These are phyloP conservation scores for Camptophora hylomeconis DNA, from an alignment of 2,329 filamentous ascomycete genomes.

Conservation along the genomic window DNA sequence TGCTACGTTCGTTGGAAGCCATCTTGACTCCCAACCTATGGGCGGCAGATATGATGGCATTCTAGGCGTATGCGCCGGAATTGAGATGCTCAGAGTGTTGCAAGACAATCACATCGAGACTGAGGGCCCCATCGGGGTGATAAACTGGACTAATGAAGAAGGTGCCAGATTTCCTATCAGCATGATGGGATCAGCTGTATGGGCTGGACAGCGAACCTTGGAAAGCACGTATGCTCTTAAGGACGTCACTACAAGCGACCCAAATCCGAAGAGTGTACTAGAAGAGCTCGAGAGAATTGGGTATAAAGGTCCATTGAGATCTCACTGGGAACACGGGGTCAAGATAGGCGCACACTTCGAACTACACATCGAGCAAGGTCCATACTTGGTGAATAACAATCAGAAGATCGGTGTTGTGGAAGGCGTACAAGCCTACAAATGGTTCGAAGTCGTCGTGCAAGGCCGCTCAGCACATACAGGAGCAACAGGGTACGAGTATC, in stretches of 20 bases:
- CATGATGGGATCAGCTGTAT: slow-evolving; percentile 64
- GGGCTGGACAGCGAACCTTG: slow-evolving; percentile 53
- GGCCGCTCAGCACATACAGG: slow-evolving; percentile 63
- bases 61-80: slow-evolving; percentile 56
- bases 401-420: slow-evolving; percentile 57
- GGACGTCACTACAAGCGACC: slow-evolving; percentile 39
- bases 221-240: slow-evolving; percentile 46
- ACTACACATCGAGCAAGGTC: slow-evolving; percentile 75
- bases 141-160: slow-evolving; percentile 77
- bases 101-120: slow-evolving; percentile 57
- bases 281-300: slow-evolving; percentile 55
- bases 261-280: slow-evolving; percentile 38
- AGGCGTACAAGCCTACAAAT: slow-evolving; percentile 62
- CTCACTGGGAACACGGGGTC: slow-evolving; percentile 38
- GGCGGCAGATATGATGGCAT: slow-evolving; percentile 65
- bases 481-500: slow-evolving; percentile 54
- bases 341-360: slow-evolving; percentile 73
- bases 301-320: slow-evolving; percentile 49
- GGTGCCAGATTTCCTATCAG: slow-evolving; percentile 65
- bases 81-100: slow-evolving; percentile 58
- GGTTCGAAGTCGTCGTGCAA: slow-evolving; percentile 54
- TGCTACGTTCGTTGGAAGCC: slow-evolving; percentile 19
- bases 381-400: slow-evolving; percentile 52
- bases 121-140: slow-evolving; percentile 56
- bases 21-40: slow-evolving; percentile 39